A percentile compares a stretch with the other conserved stretches of the same genome.
These are phyloP conservation scores for Porcisia deanei DNA, from an alignment of 208 protist genomes.

Conservation along the genomic window DNA sequence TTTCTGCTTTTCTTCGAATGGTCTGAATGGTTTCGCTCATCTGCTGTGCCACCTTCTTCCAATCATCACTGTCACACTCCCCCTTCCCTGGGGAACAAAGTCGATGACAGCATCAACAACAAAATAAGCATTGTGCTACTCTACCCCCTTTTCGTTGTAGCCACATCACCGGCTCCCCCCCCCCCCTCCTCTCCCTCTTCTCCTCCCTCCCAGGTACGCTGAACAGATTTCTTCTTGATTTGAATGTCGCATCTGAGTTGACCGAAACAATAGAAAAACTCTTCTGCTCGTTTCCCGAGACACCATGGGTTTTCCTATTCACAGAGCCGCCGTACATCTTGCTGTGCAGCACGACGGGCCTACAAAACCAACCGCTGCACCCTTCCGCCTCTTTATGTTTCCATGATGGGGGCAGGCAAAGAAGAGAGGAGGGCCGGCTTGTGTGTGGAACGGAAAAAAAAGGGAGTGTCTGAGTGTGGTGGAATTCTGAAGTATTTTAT, in stretches of 20 bases:
- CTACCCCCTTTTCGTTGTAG: too few species aligned
- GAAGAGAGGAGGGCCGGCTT: background rate
- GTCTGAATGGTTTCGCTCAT: background rate
- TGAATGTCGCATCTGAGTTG: background rate
- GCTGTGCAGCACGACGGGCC: background rate
- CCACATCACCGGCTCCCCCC: background rate
- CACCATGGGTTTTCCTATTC: background rate
- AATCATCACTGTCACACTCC: too few species aligned
- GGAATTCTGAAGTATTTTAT: too few species aligned
- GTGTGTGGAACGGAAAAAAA: background rate
- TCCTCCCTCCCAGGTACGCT: background rate
- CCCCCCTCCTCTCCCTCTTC: constrained; percentile 2
- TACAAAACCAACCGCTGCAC: background rate
- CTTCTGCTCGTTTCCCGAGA: background rate
- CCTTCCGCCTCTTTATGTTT: background rate
- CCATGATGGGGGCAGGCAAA: background rate
- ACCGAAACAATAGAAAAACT: background rate
- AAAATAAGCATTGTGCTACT: too few species aligned
- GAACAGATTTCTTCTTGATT: constrained; percentile 4
- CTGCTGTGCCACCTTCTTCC: too few species aligned
- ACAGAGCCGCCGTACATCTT: background rate
- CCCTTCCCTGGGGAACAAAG: too few species aligned
- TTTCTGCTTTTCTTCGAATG: background rate
- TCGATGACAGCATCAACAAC: too few species aligned
- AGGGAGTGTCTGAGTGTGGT: too few species aligned